Evolutionary conservation across 805 yeast species (phyloP), one percentile per base, ranked within the genome.

Genomic region (Wickerhamomyces bovis): DNA sequence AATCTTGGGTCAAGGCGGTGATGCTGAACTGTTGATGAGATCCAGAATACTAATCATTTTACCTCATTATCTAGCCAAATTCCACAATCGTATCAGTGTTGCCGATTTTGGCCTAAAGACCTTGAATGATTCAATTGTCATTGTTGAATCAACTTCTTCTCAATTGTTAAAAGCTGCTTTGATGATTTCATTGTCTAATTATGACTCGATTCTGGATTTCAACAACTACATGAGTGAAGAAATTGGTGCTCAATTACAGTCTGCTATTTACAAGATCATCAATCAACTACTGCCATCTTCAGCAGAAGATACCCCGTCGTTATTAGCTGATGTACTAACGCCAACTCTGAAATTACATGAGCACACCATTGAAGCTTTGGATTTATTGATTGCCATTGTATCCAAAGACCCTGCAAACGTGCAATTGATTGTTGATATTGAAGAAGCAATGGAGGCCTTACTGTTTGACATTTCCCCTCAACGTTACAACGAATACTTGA

Each of bases 281-380:
- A 31, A 41, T 3, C 19, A 43, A 11, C 15, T 92, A 10, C 58
- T 75, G 3, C 76, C 73, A 1, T 83, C 78, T 1, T 77, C 94
- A 0, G 85, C 81, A 40, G 96, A 88, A 41, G 98, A 90, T 56
- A 77, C 96, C 0, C 80, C 85, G 31, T 77, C 89, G 1, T 72
- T 85, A 41, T 64, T 90, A 38, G 72, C 86, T 12, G 96, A 89
- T 60, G 76, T 85, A 0, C 63, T 86, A n/a, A 71, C 81, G 1
- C 71, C 75, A 3, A 76, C 81, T 1, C 75, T 85, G 36, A 70
- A 72, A 42, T 70, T 83, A 9, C 70, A 74, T 49, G 69, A 51
- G 15, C 42, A 48, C 3, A 45, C 54, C 9, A 51, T 39, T 31
- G 62, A 61, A 2, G 70, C 75, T 8, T 68, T 86, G 6, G 73